These are phyloP conservation scores for Wickerhamiella vanderwaltii DNA, from an alignment of 805 yeast genomes.

Conservation along the genomic window DNA sequence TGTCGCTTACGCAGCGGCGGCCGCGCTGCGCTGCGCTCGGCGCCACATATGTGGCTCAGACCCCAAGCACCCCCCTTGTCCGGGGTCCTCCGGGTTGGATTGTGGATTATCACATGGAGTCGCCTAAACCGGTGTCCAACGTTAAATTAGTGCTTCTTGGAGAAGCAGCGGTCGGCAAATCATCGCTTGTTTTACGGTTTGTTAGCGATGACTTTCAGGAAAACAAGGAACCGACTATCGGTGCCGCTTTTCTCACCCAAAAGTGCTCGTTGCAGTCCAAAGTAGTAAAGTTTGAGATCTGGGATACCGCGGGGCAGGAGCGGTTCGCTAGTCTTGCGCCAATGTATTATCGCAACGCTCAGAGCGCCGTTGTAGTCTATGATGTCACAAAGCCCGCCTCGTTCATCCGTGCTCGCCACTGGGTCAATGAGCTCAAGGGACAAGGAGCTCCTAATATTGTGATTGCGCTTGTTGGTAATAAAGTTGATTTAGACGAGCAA, in stretches of 20 bases:
- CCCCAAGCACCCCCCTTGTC: no score
- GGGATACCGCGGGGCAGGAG: slow-evolving; percentile 97
- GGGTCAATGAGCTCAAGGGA: slow-evolving; percentile 93
- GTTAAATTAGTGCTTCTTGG: slow-evolving; percentile 88
- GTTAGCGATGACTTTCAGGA: slow-evolving; percentile 94
- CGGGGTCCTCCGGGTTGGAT: no score
- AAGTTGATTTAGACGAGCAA: slow-evolving; percentile 49
- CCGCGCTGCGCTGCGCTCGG: no score
- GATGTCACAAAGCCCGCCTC: slow-evolving; percentile 92
- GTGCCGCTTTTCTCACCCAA: slow-evolving; percentile 94
- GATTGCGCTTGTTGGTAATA: slow-evolving; percentile 90
- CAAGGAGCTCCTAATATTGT: slow-evolving; percentile 88
- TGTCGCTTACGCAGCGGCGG: no score
- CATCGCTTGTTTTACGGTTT: slow-evolving; percentile 81
- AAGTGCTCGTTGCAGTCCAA: slow-evolving; percentile 76
- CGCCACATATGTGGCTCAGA: no score
- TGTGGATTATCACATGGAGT: slow-evolving; percentile 10
- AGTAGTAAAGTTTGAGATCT: slow-evolving; percentile 52
- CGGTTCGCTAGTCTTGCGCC: slow-evolving; percentile 93
- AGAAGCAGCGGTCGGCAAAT: slow-evolving; percentile 97
- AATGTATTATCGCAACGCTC: slow-evolving; percentile 94
- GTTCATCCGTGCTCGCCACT: slow-evolving; percentile 90
- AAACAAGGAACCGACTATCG: slow-evolving; percentile 94
- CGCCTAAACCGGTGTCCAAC: slow-evolving; percentile 42
- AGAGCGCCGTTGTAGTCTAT: slow-evolving; percentile 90